Evolutionary conservation across 2,329 filamentous ascomycete species (phyloP).

Genomic region (Lasiodiplodia gonubiensis): DNA sequence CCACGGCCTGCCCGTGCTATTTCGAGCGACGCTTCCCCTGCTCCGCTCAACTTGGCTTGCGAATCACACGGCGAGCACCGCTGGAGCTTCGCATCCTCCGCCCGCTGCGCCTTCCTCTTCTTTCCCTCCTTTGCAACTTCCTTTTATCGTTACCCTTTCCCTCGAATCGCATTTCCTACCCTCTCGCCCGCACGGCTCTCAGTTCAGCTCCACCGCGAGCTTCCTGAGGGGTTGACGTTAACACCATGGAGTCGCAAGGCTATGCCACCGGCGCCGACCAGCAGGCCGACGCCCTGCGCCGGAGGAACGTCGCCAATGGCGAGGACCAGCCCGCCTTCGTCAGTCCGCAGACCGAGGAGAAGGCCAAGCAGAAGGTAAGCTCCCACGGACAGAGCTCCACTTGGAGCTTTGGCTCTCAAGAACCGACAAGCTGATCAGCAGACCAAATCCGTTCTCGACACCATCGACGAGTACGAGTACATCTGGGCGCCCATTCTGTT

Average conservation of each 20-base stretch:
- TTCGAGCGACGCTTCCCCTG: slow-evolving; percentile 28
- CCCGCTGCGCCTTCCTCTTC: slow-evolving; percentile 21
- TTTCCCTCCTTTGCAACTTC: slow-evolving; percentile 23
- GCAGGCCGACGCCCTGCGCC: slow-evolving; percentile 52
- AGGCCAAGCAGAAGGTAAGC: slow-evolving; percentile 55
- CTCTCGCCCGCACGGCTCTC: slow-evolving; percentile 7
- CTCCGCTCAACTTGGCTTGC: slow-evolving; percentile 29
- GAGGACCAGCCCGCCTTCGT: slow-evolving; percentile 36
- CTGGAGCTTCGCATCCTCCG: slow-evolving; percentile 26
- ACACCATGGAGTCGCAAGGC: slow-evolving; percentile 28
- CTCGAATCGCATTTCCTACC: not conserved
- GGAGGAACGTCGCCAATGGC: slow-evolving; percentile 50
- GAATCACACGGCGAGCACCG: slow-evolving; percentile 25
- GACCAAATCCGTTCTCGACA: slow-evolving; percentile 63
- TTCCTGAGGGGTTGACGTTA: slow-evolving; percentile 27
- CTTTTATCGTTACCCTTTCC: slow-evolving; percentile 6
- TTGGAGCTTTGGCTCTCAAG: slow-evolving; percentile 22
- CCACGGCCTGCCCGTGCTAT: slow-evolving; percentile 25
- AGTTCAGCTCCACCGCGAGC: slow-evolving; percentile 26
- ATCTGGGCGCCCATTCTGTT: slow-evolving; percentile 68
- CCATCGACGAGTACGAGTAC: slow-evolving; percentile 67
- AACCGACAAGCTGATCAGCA: slow-evolving; percentile 32
- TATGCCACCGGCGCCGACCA: slow-evolving; percentile 48
- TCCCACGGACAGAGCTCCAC: not conserved
- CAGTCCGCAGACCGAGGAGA: slow-evolving; percentile 48